Conservation (phyloP, 2,329 filamentous ascomycete species). For the Sporothrix curviconia region DNA sequence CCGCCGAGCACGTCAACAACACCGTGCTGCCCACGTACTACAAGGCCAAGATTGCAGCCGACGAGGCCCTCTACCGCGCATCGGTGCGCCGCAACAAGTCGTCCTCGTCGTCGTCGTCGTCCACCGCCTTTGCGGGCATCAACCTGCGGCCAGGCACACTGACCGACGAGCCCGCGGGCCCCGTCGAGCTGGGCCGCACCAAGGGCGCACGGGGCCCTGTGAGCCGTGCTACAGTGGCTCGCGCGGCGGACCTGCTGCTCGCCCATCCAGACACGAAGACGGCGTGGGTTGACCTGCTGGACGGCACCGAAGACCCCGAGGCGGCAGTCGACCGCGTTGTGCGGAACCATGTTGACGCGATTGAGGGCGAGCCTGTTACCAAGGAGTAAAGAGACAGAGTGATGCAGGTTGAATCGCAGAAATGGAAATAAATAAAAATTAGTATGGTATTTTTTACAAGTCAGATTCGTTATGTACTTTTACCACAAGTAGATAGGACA, state of each 20-base stretch:
- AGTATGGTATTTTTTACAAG: too few relatives aligned
- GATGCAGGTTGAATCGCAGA: too few relatives aligned
- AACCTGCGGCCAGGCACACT: slow-evolving; percentile 47
- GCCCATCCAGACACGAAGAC: slow-evolving; percentile 39
- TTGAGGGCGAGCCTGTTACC: slow-evolving; percentile 42
- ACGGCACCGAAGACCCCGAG: slow-evolving; percentile 44
- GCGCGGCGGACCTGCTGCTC: slow-evolving; percentile 49
- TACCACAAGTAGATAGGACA: neutral
- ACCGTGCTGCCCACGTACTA: slow-evolving; percentile 47
- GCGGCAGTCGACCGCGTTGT: slow-evolving; percentile 44
- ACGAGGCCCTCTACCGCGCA: slow-evolving; percentile 48
- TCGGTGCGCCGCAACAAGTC: slow-evolving; percentile 27
- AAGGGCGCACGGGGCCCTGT: slow-evolving; percentile 33
- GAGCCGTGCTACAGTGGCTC: slow-evolving; percentile 54
- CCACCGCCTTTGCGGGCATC: slow-evolving; percentile 48
- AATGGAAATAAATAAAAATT: too few relatives aligned
- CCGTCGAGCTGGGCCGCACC: slow-evolving; percentile 42
- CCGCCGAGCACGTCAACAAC: slow-evolving; percentile 32
- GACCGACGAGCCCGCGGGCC: slow-evolving; percentile 41
- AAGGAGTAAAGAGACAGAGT: slow-evolving; percentile 5
- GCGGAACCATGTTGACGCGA: slow-evolving; percentile 42
- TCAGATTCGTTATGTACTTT: neutral
- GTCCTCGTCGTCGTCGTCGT: slow-evolving; percentile 24
- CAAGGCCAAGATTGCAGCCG: slow-evolving; percentile 54
- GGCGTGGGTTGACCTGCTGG: slow-evolving; percentile 49